Evolutionary conservation across 2,329 filamentous ascomycete species (phyloP).

Genomic region (Blastomyces gilchristii): DNA sequence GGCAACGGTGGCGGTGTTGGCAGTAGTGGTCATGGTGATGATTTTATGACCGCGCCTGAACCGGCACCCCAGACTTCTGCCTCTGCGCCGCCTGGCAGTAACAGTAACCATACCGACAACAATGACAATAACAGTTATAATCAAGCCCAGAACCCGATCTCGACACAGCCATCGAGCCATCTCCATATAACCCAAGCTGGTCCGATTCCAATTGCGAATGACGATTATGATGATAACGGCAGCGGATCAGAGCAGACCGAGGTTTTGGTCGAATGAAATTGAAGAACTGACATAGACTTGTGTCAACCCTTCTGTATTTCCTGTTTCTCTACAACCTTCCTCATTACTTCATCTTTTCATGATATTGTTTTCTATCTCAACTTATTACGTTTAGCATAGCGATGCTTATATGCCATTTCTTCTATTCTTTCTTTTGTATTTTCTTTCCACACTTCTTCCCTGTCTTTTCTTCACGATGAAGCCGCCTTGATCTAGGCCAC

Average conservation of each 20-base stretch:
- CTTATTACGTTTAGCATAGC: neutral
- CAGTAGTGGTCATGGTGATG: neutral
- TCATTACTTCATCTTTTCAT: neutral
- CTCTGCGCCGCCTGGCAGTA: neutral
- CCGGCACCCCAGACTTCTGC: neutral
- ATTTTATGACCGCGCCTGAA: neutral
- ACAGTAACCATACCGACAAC: neutral
- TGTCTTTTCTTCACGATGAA: conserved; percentile 23
- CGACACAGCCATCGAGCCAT: neutral
- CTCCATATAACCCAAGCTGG: neutral
- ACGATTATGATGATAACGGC: conserved; percentile 13
- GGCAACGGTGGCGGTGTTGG: conserved; percentile 1
- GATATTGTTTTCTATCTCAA: neutral
- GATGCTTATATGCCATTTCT: neutral
- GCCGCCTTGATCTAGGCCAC: conserved; percentile 1
- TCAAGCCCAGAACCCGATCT: neutral
- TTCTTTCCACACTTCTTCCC: neutral
- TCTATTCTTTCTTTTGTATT: conserved; percentile 15
- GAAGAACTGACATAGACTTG: neutral
- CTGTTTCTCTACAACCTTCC: neutral
- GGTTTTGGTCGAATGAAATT: conserved; percentile 7
- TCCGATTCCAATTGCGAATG: neutral
- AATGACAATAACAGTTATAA: neutral
- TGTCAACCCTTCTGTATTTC: neutral
- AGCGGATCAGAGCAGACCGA: conserved; percentile 17